Conservation (phyloP, 108 stramenopile genomes). For the Cyclotella sp. region DNA sequence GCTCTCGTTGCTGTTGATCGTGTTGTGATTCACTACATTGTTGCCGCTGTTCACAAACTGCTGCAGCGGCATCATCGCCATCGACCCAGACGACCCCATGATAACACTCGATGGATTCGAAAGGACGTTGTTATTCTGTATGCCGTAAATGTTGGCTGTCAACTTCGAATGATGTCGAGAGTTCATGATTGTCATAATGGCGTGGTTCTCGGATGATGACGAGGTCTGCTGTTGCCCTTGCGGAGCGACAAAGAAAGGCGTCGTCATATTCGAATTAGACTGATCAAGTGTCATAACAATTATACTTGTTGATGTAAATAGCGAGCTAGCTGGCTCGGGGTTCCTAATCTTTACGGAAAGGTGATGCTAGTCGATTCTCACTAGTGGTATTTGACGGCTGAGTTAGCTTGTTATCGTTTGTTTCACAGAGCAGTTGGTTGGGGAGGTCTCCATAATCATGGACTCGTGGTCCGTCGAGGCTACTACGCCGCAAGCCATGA, state of each 20-base stretch:
- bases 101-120: not conserved
- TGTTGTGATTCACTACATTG: not conserved
- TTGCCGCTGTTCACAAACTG: not conserved
- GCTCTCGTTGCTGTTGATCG: not conserved
- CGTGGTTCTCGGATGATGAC: not conserved
- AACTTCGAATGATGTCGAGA: conserved; percentile 4
- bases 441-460: too few species aligned
- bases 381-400: too few species aligned
- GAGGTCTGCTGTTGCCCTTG: not conserved
- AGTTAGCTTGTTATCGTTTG: too few species aligned
- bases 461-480: too few species aligned
- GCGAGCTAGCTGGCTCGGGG: too few species aligned
- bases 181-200: conserved; percentile 3
- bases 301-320: too few species aligned
- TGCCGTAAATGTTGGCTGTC: conserved; percentile 13
- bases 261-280: not conserved
- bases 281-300: not conserved
- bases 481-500: too few species aligned
- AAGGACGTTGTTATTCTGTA: not conserved
- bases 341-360: too few species aligned
- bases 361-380: too few species aligned
- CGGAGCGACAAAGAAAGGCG: not conserved
- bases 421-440: too few species aligned
- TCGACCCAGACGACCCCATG: not conserved
- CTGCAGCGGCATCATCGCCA: not conserved